Evolutionary conservation across 2,329 filamentous ascomycete genomes (phyloP), one percentile per base, ranked within the genome.

Genomic region (Tolypocladium tropicale): DNA sequence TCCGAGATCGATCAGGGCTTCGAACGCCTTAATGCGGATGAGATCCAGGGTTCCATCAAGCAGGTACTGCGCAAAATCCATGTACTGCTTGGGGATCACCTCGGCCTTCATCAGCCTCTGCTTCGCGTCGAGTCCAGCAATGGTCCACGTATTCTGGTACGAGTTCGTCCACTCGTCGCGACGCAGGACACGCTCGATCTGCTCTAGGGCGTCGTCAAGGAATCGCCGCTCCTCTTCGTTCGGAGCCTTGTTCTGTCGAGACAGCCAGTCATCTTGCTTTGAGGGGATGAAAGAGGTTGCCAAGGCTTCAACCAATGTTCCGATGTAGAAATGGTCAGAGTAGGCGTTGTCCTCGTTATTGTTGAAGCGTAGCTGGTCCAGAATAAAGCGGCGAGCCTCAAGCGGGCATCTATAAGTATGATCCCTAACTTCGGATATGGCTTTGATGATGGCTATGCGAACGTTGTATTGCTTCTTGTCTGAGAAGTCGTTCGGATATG

Each of bases 331-430:
- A 59, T 92, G 87, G 65, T 99, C 95, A 6, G 92, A 96, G 66
- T 84, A 95, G 53, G 86, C 73, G 64, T 99, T 99, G 58, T 89
- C 87, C 2, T 88, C 86, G 67, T 99, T 99, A 72, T 99, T 92
- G 67, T 99, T 99, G 74, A 91, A 93, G 52, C 89, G 86, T 36
- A 99, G 77, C 67, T 95, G 89, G 63, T 96, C 91, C 25, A 95
- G 81, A 52, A 99, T 82, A 69, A 96, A 95, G 41, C 83, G 81
- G 56, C 92, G 89, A 6, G 90, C 90, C 54, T 85, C 78, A 65
- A 86, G 78, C 0, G 93, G 92, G 55, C 91, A 92, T 64, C 84
- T 87, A 39, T 90, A 89, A 6, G 67, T 72, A 55, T 85, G 80
- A 41, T 93, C 87, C 53, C 90, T 84, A 52, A 97, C 83, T 59